Evolutionary conservation across 345 rosid genomes (phyloP).

Genomic region (Kernera saxatilis): DNA sequence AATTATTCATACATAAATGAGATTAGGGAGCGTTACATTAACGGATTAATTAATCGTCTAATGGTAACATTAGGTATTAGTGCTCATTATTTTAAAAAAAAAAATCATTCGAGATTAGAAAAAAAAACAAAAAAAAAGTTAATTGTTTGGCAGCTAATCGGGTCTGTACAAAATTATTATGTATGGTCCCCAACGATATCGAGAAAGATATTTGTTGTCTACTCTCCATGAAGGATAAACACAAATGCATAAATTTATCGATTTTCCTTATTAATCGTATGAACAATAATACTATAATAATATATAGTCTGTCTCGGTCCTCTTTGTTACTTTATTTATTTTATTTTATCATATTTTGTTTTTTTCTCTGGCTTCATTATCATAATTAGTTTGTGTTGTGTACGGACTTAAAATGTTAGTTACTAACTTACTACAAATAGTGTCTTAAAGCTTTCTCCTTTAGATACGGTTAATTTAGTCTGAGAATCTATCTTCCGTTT

Average conservation of each 20-base stretch:
- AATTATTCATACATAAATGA: neutral
- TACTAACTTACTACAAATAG: too few species aligned
- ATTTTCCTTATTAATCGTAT: neutral
- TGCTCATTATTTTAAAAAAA: too few species aligned
- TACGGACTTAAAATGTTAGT: neutral
- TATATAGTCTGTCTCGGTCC: neutral
- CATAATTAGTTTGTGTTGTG: neutral
- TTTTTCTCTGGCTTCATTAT: neutral
- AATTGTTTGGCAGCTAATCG: neutral
- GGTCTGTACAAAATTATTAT: neutral
- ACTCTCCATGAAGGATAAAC: neutral
- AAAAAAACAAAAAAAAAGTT: neutral
- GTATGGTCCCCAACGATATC: conserved; percentile 10
- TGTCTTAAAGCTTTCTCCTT: too few species aligned
- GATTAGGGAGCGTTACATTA: neutral
- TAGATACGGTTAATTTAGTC: too few species aligned
- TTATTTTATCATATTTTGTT: too few species aligned
- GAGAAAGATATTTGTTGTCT: conserved; percentile 18
- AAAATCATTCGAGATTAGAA: too few species aligned
- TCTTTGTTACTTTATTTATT: neutral
- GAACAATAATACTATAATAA: neutral
- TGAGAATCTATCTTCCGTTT: too few species aligned
- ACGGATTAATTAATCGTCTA: too few species aligned
- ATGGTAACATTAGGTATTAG: too few species aligned
- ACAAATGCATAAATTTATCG: neutral